A percentile compares a stretch with the other conserved stretches of the same genome.
These are phyloP conservation scores for Podaxis carcinomalis DNA, from an alignment of 768 basidiomycete genomes.

Conservation along the genomic window DNA sequence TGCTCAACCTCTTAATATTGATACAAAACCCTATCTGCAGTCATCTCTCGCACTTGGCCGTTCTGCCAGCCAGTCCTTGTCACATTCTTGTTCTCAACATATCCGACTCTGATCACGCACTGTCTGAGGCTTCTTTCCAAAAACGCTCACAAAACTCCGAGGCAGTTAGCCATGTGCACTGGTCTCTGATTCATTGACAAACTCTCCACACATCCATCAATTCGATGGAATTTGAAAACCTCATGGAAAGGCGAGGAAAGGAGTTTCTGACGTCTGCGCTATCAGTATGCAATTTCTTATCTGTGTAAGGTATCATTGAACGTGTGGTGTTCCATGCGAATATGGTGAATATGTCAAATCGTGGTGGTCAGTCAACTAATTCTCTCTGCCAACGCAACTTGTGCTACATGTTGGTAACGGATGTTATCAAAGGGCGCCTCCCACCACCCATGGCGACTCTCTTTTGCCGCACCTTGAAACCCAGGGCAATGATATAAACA, in stretches of 20 bases:
- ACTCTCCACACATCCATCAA: not conserved
- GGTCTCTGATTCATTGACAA: not conserved
- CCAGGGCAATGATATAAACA: not conserved
- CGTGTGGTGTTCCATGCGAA: not conserved
- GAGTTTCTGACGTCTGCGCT: not conserved
- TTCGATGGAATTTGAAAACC: not conserved
- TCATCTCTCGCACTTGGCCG: not conserved
- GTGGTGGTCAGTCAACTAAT: not conserved
- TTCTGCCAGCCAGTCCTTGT: not conserved
- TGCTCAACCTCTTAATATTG: not conserved
- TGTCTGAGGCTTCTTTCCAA: not conserved
- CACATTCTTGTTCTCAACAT: not conserved
- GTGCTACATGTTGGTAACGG: not conserved
- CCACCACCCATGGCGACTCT: not conserved
- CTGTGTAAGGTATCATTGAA: not conserved
- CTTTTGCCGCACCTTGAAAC: not conserved
- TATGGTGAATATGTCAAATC: not conserved
- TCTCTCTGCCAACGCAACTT: not conserved
- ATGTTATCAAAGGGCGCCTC: not conserved
- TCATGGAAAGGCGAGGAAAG: not conserved
- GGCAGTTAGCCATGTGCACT: not conserved
- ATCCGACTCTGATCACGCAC: not conserved
- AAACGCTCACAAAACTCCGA: not conserved
- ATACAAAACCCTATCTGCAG: not conserved
- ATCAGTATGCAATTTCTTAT: not conserved